A percentile compares a stretch with the other conserved stretches of the same genome.
Evolutionary conservation across 2,329 filamentous ascomycete species (phyloP).

Genomic region (Torrubiellomyces zombiae): DNA sequence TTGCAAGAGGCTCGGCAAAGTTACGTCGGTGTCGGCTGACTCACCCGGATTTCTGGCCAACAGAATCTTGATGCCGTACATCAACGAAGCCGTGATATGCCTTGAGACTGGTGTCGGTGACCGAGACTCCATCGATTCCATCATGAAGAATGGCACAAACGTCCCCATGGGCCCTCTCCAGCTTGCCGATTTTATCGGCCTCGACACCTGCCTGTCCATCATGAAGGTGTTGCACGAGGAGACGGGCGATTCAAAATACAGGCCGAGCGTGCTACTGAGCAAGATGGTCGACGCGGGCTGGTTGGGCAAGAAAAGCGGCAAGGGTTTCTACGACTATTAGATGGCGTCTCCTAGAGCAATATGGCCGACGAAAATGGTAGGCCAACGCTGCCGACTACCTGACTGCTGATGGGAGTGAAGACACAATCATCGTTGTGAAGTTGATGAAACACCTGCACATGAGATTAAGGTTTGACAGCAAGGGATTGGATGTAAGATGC

Average conservation of each 20-base stretch:
- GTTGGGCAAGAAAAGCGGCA: slow-evolving; percentile 93
- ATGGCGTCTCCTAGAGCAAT: not conserved
- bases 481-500: too few relatives aligned
- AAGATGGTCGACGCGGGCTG: slow-evolving; percentile 98
- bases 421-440: too few relatives aligned
- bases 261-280: slow-evolving; percentile 68
- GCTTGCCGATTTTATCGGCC: slow-evolving; percentile 89
- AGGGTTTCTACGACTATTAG: slow-evolving; percentile 85
- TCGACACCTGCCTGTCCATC: slow-evolving; percentile 91
- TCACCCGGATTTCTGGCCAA: slow-evolving; percentile 91
- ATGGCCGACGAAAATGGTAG: too few relatives aligned
- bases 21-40: slow-evolving; percentile 75
- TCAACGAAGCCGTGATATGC: slow-evolving; percentile 95
- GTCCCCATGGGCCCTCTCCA: slow-evolving; percentile 95
- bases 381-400: too few relatives aligned
- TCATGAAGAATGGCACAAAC: slow-evolving; percentile 99
- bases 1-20: slow-evolving; percentile 84
- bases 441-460: too few relatives aligned
- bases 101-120: slow-evolving; percentile 82
- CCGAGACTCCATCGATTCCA: slow-evolving; percentile 83
- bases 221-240: slow-evolving; percentile 90
- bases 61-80: slow-evolving; percentile 95
- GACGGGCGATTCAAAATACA: slow-evolving; percentile 90
- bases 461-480: too few relatives aligned
- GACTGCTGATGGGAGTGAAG: too few relatives aligned